These are phyloP conservation scores for Balamuthia mandrillaris DNA, from an alignment of 208 protist genomes.

Conservation along the genomic window DNA sequence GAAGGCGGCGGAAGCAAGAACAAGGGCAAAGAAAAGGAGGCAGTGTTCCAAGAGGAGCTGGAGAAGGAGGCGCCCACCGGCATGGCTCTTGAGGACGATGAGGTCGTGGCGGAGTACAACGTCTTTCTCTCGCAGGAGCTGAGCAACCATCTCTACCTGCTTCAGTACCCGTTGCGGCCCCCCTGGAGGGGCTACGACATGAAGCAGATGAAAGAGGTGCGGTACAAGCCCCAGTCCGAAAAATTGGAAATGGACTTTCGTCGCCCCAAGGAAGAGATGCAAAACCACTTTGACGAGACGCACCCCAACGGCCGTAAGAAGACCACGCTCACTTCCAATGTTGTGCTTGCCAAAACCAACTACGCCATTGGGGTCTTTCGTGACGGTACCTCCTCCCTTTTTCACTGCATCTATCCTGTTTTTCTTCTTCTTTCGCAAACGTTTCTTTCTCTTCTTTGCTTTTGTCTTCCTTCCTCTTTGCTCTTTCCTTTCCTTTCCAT, in stretches of 20 bases:
- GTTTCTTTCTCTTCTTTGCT: no score
- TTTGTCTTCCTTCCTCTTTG: not conserved
- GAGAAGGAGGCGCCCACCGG: not conserved
- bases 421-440: no score
- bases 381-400: not conserved
- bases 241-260: slow-evolving; percentile 50
- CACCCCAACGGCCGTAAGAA: not conserved
- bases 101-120: slow-evolving; percentile 34
- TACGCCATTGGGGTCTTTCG: not conserved
- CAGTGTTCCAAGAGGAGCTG: no score
- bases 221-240: slow-evolving; percentile 9
- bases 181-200: slow-evolving; percentile 31
- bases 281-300: not conserved
- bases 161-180: slow-evolving; percentile 45
- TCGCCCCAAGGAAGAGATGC: not conserved
- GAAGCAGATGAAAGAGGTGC: slow-evolving; percentile 27
- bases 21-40: no score
- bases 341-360: slow-evolving; percentile 1
- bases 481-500: not conserved
- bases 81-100: slow-evolving; percentile 13
- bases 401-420: not conserved
- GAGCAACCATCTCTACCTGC: not conserved
- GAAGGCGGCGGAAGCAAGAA: no score
- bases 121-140: slow-evolving; percentile 42
- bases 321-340: slow-evolving; percentile 14